Conservation (phyloP, 1,284 basidiomycete species). For the Xanthoconium separans region DNA sequence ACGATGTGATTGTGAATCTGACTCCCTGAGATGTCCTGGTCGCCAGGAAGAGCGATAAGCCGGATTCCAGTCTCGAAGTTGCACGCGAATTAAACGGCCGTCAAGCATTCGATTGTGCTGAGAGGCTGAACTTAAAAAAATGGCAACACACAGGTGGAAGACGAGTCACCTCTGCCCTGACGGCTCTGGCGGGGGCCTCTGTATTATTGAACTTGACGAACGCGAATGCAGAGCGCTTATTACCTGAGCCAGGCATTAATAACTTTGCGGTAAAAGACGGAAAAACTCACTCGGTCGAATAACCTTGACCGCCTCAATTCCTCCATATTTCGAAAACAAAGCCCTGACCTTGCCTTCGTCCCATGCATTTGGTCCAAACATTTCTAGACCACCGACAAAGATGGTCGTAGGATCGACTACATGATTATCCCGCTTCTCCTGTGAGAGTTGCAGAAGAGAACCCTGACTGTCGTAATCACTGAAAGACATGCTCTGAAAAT, state of each 20-base stretch:
- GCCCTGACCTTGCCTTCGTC: slow-evolving; percentile 56
- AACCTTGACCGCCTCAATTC: slow-evolving; percentile 59
- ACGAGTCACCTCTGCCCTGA: slow-evolving; percentile 55
- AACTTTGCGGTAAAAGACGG: not conserved
- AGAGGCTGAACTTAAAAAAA: slow-evolving; percentile 3
- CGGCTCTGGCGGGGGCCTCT: slow-evolving; percentile 58
- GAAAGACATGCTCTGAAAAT: slow-evolving; percentile 32
- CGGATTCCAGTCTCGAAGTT: slow-evolving; percentile 60
- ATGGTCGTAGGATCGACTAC: slow-evolving; percentile 64
- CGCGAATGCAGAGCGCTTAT: slow-evolving; percentile 66
- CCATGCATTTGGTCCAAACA: slow-evolving; percentile 62
- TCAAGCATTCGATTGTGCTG: slow-evolving; percentile 69
- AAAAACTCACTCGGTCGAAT: slow-evolving; percentile 56
- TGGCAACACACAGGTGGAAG: not conserved
- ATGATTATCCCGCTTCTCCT: slow-evolving; percentile 26
- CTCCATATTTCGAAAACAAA: slow-evolving; percentile 64
- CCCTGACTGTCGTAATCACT: slow-evolving; percentile 22
- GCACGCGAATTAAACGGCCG: slow-evolving; percentile 70
- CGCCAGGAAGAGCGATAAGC: slow-evolving; percentile 43
- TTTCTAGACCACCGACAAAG: slow-evolving; percentile 74
- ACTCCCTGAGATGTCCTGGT: slow-evolving; percentile 34
- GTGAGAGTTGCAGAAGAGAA: slow-evolving; percentile 15
- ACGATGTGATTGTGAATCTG: slow-evolving; percentile 21
- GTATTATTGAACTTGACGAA: slow-evolving; percentile 68
- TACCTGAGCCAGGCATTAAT: slow-evolving; percentile 40